Evolutionary conservation across 306 rosid species (phyloP).

Genomic region (Psophocarpus tetragonolobus): DNA sequence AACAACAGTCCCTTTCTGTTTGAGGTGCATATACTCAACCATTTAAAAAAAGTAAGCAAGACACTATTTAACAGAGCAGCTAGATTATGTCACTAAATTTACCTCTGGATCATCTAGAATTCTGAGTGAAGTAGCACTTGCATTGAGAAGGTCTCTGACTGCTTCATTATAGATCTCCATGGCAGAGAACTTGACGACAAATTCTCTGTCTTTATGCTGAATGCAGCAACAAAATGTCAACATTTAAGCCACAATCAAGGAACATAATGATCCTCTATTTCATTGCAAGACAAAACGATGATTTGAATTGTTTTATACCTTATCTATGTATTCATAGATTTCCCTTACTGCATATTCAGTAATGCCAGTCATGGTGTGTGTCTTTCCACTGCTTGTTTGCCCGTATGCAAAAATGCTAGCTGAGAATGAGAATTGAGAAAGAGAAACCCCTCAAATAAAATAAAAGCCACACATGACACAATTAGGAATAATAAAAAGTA

Average conservation of each 20-base stretch:
- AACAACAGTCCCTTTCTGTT: conserved; percentile 82
- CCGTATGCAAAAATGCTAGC: conserved; percentile 93
- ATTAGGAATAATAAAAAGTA: conserved; percentile 26
- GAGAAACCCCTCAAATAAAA: not conserved
- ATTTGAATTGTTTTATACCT: conserved; percentile 44
- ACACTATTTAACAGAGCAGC: not conserved
- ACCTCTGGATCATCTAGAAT: conserved; percentile 96
- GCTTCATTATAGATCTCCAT: conserved; percentile 94
- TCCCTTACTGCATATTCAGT: conserved; percentile 71
- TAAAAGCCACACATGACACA: not conserved
- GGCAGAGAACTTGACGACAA: conserved; percentile 80
- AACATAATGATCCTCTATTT: not conserved
- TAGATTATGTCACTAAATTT: conserved; percentile 21
- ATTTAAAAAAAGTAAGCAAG: conserved; percentile 23
- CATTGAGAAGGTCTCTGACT: conserved; percentile 75
- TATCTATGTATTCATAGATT: conserved; percentile 62
- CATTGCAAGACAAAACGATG: not conserved
- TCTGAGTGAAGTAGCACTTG: conserved; percentile 60
- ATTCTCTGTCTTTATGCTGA: conserved; percentile 73
- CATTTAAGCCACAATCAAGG: conserved; percentile 11
- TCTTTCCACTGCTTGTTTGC: conserved; percentile 98
- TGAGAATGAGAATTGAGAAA: conserved; percentile 34
- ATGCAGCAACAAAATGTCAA: conserved; percentile 37
- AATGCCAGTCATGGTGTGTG: conserved; percentile 88
- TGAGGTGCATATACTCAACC: conserved; percentile 16